Conservation (phyloP, 176 grass and related monocot species). For the Puya raimondii region DNA sequence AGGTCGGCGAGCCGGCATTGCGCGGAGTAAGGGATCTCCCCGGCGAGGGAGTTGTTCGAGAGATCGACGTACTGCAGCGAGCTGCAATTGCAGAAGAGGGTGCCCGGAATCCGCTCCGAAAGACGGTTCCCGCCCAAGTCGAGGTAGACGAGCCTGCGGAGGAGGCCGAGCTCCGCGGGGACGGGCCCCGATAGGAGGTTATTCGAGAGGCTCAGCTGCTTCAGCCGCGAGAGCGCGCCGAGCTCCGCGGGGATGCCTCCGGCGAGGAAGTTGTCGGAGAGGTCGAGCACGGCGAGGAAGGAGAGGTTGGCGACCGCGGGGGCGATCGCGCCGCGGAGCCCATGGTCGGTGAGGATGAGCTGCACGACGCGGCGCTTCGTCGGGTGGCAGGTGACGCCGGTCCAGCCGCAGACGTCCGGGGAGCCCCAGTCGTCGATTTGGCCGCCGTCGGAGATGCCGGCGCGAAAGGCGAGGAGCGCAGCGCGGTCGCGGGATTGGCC, state of each 20-base stretch:
- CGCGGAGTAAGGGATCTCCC: slow-evolving; percentile 39
- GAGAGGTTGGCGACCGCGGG: slow-evolving; percentile 49
- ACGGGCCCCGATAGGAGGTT: slow-evolving; percentile 49
- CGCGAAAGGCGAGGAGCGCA: slow-evolving; percentile 44
- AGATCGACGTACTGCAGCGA: slow-evolving; percentile 69
- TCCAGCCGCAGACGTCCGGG: slow-evolving; percentile 57
- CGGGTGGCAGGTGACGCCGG: slow-evolving; percentile 48
- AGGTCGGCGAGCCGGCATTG: slow-evolving; percentile 51
- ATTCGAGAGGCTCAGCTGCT: slow-evolving; percentile 43
- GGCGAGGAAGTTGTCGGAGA: slow-evolving; percentile 50
- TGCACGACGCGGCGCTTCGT: slow-evolving; percentile 27
- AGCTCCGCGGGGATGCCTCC: slow-evolving; percentile 43
- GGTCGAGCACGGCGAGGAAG: slow-evolving; percentile 61
- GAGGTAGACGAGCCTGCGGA: slow-evolving; percentile 37
- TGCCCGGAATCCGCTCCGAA: slow-evolving; percentile 40
- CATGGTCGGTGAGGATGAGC: slow-evolving; percentile 25
- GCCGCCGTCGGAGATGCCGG: slow-evolving; percentile 33
- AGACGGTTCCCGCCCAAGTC: slow-evolving; percentile 60
- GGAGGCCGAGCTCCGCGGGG: slow-evolving; percentile 42
- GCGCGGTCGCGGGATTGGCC: slow-evolving; percentile 24
- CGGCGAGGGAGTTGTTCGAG: slow-evolving; percentile 49
- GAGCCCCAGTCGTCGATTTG: slow-evolving; percentile 36
- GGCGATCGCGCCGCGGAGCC: slow-evolving; percentile 51
- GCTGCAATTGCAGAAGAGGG: slow-evolving; percentile 67
- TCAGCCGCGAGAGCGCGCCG: slow-evolving; percentile 34